These are phyloP conservation scores for Antitrichia curtipendula DNA, from an alignment of 225 moss, liverwort and hornwort species.

Conservation along the genomic window DNA sequence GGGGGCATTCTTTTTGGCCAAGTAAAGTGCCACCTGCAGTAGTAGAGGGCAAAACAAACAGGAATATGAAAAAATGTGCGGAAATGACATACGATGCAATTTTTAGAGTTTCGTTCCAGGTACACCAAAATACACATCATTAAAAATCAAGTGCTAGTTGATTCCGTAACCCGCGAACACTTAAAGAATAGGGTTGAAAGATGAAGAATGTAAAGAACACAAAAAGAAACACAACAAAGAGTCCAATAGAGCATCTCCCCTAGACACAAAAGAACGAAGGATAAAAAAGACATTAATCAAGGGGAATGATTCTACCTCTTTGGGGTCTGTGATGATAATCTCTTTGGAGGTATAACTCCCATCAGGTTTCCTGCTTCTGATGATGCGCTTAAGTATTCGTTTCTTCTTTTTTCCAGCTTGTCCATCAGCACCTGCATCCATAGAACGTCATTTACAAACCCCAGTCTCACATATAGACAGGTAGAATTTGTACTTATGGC, in stretches of 20 bases:
- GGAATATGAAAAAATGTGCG: neutral
- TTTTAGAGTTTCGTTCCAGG: neutral
- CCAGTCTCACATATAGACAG: neutral
- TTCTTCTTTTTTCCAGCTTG: constrained; percentile 78
- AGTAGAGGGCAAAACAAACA: neutral
- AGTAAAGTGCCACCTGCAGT: constrained; percentile 68
- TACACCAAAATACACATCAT: too few relatives aligned
- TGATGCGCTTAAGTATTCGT: constrained; percentile 70
- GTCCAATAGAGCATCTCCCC: neutral
- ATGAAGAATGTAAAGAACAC: neutral
- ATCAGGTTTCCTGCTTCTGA: constrained; percentile 70
- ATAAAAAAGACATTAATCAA: neutral
- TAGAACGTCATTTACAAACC: neutral
- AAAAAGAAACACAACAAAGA: neutral
- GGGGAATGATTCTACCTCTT: constrained; percentile 50
- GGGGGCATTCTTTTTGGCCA: constrained; percentile 79
- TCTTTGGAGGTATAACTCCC: constrained; percentile 79
- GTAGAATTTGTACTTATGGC: neutral
- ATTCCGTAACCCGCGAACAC: neutral
- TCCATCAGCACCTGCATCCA: constrained; percentile 34
- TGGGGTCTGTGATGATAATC: constrained; percentile 81
- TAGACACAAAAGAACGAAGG: neutral
- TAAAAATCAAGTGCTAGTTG: neutral
- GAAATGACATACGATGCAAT: neutral
- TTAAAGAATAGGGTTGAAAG: neutral